Conservation (phyloP, 1,284 basidiomycete genomes). For the Boletus semigastroideus region DNA sequence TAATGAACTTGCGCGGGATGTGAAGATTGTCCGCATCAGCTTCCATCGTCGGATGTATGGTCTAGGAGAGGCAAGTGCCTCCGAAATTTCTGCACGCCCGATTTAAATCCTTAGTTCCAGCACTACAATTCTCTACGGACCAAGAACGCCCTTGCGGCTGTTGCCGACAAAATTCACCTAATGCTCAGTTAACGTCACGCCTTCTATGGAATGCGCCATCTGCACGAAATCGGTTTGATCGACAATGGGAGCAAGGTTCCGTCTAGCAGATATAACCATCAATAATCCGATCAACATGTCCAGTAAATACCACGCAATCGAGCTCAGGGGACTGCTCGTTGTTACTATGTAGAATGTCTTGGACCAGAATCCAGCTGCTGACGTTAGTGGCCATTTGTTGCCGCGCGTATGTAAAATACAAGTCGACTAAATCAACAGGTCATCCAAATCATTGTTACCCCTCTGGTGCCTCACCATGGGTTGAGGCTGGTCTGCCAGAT, state of each 20-base stretch:
- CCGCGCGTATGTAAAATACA: not conserved
- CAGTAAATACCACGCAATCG: slow-evolving; percentile 15
- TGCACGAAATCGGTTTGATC: not conserved
- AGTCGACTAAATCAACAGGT: slow-evolving; percentile 49
- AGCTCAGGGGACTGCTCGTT: not conserved
- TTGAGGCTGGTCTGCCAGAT: slow-evolving; percentile 62
- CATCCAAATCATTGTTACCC: slow-evolving; percentile 41
- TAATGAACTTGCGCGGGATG: slow-evolving; percentile 37
- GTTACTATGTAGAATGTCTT: too few species aligned
- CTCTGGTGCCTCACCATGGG: slow-evolving; percentile 41
- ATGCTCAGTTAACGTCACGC: slow-evolving; percentile 34
- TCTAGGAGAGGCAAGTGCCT: slow-evolving; percentile 77
- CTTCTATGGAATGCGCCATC: not conserved
- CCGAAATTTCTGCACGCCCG: not conserved
- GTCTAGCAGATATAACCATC: not conserved
- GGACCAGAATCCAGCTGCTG: too few species aligned
- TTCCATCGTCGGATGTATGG: slow-evolving; percentile 93
- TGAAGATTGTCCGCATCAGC: slow-evolving; percentile 70
- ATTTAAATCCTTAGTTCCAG: slow-evolving; percentile 39
- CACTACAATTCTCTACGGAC: slow-evolving; percentile 87
- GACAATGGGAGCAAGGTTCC: not conserved
- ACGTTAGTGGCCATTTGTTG: not conserved
- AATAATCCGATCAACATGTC: not conserved
- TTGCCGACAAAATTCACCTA: slow-evolving; percentile 43
- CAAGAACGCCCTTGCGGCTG: slow-evolving; percentile 40